Conservation (phyloP, 2,329 filamentous ascomycete genomes). For the Corynespora cassiicola region DNA sequence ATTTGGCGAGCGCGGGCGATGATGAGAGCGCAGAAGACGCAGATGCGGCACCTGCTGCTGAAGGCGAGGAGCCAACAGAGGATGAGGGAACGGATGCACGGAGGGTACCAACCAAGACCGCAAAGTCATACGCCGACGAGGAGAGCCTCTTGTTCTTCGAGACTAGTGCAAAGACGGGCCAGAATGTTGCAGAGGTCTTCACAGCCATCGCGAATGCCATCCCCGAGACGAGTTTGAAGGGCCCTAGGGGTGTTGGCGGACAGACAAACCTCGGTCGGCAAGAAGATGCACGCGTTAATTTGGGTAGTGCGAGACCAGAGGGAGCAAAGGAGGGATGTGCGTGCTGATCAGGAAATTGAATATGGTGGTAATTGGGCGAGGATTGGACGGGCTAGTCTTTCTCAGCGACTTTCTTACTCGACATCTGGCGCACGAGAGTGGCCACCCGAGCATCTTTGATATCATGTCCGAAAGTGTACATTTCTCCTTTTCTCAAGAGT, state of each 20-base stretch:
- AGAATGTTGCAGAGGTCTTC: conserved; percentile 95
- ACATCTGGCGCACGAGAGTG: too few relatives aligned
- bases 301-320: conserved; percentile 73
- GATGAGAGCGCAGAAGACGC: conserved; percentile 55
- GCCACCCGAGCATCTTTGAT: too few relatives aligned
- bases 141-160: conserved; percentile 96
- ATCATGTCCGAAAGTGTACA: too few relatives aligned
- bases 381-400: too few relatives aligned
- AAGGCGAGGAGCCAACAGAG: conserved; percentile 58
- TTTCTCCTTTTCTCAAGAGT: too few relatives aligned
- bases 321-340: conserved; percentile 91
- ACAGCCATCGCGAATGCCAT: conserved; percentile 98
- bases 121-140: conserved; percentile 91
- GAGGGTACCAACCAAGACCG: conserved; percentile 90
- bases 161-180: conserved; percentile 94
- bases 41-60: conserved; percentile 56
- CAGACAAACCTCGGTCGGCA: conserved; percentile 63
- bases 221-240: conserved; percentile 95
- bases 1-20: conserved; percentile 68
- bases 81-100: conserved; percentile 76
- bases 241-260: conserved; percentile 70
- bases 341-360: conserved; percentile 61
- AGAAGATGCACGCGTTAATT: conserved; percentile 78
- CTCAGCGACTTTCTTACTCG: too few relatives aligned
- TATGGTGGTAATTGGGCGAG: too few relatives aligned